Conservation (phyloP, 331 rosid genomes). For the Acacia pycnantha region DNA sequence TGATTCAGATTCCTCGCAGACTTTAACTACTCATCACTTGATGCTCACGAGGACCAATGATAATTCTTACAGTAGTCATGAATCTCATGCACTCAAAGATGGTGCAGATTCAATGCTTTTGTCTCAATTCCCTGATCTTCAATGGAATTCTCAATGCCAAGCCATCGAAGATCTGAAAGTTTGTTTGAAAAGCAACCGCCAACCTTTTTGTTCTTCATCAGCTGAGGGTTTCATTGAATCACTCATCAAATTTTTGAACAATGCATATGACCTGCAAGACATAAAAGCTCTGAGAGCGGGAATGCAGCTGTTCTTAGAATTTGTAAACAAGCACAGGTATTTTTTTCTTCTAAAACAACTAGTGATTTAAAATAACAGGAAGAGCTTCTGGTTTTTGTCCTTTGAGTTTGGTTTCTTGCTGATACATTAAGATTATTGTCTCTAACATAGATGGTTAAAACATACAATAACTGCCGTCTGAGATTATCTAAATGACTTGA, state of each 20-base stretch:
- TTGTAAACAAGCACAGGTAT: slow-evolving; percentile 70
- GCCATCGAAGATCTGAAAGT: slow-evolving; percentile 61
- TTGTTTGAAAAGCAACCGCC: slow-evolving; percentile 41
- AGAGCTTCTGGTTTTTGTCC: not conserved
- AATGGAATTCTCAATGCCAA: slow-evolving; percentile 76
- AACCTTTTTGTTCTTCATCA: slow-evolving; percentile 41
- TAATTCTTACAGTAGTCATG: slow-evolving; percentile 34
- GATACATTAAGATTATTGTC: not conserved
- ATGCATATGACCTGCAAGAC: slow-evolving; percentile 58
- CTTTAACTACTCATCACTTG: slow-evolving; percentile 34
- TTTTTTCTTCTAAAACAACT: not conserved
- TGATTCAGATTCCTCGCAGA: slow-evolving; percentile 48
- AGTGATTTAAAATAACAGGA: no score
- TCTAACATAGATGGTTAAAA: not conserved
- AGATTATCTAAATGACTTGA: not conserved
- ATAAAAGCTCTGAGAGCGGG: slow-evolving; percentile 61
- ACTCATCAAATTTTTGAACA: slow-evolving; percentile 61
- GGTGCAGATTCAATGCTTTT: slow-evolving; percentile 50
- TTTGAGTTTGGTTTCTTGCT: not conserved
- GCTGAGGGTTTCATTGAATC: slow-evolving; percentile 53
- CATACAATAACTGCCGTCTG: not conserved
- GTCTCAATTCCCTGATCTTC: slow-evolving; percentile 58
- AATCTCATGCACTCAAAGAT: slow-evolving; percentile 29
- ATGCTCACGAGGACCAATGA: slow-evolving; percentile 30
- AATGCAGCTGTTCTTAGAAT: slow-evolving; percentile 52